Conservation (phyloP, 2,329 filamentous ascomycete genomes). For the Neofusicoccum parvum region DNA sequence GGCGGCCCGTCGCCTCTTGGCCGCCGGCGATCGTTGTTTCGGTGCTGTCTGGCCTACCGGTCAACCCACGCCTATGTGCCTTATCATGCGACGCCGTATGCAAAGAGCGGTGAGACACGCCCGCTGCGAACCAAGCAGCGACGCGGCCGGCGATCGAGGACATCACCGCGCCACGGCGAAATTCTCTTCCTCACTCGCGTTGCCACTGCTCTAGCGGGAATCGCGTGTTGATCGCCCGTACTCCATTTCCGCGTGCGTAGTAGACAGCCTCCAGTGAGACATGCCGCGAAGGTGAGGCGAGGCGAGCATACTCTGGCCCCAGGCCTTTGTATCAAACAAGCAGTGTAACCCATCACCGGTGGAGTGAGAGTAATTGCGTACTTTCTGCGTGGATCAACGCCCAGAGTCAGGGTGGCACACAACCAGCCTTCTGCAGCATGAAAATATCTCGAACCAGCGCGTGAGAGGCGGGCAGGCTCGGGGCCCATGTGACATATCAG, state of each 20-base stretch:
- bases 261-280: background rate
- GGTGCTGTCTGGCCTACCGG: constrained; percentile 6
- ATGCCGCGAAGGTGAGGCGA: background rate
- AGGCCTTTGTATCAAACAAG: background rate
- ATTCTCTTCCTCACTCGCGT: background rate
- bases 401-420: background rate
- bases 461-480: background rate
- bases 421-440: too few species aligned
- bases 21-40: constrained; percentile 1
- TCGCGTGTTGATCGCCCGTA: background rate
- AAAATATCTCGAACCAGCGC: too few species aligned
- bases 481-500: background rate
- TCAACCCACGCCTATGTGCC: background rate
- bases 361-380: background rate
- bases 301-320: background rate
- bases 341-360: background rate
- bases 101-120: constrained; percentile 13
- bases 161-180: too few species aligned
- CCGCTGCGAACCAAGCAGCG: background rate
- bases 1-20: constrained; percentile 5
- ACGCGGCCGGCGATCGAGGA: background rate
- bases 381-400: background rate
- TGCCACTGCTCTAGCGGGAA: background rate
- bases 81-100: constrained; percentile 11
- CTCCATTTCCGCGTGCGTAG: background rate